These are phyloP conservation scores for Phytophthora sp. DNA, from an alignment of 352 stramenopile genomes.

Conservation along the genomic window DNA sequence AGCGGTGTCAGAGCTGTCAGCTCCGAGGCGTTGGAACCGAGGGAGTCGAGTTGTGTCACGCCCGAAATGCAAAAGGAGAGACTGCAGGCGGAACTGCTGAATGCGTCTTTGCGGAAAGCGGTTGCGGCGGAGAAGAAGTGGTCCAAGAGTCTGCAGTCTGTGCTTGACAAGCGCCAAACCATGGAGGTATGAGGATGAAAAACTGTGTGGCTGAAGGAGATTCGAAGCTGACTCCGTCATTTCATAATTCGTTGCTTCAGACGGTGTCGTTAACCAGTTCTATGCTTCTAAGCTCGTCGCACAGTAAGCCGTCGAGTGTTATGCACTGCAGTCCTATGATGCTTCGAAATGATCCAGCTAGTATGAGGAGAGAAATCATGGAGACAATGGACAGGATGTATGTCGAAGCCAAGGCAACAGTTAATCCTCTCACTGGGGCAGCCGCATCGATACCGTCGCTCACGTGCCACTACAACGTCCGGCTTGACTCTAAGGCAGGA, in stretches of 20 bases:
- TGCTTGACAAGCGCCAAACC: constrained; percentile 21
- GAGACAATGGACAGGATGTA: constrained; percentile 33
- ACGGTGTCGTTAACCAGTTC: constrained; percentile 27
- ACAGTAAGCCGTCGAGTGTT: constrained; percentile 1
- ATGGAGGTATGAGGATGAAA: constrained; percentile 30
- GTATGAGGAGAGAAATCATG: constrained; percentile 29
- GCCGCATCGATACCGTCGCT: constrained; percentile 24
- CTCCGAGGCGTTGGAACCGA: not conserved
- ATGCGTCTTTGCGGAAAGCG: constrained; percentile 20
- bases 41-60: constrained; percentile 13
- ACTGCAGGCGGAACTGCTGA: constrained; percentile 23
- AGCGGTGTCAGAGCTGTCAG: not conserved
- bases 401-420: constrained; percentile 27
- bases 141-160: constrained; percentile 23
- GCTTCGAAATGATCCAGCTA: constrained; percentile 12
- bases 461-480: constrained; percentile 28
- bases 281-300: constrained; percentile 12
- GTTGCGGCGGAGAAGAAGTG: constrained; percentile 21
- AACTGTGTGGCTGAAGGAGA: too few relatives aligned
- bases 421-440: constrained; percentile 25
- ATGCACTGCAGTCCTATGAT: not conserved
- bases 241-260: constrained; percentile 4
- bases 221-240: too few relatives aligned
- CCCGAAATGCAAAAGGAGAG: constrained; percentile 6
- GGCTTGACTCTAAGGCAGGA: constrained; percentile 20